Evolutionary conservation across 169 alveolate species (phyloP).

Genomic region (Plasmodium chabaudi): DNA sequence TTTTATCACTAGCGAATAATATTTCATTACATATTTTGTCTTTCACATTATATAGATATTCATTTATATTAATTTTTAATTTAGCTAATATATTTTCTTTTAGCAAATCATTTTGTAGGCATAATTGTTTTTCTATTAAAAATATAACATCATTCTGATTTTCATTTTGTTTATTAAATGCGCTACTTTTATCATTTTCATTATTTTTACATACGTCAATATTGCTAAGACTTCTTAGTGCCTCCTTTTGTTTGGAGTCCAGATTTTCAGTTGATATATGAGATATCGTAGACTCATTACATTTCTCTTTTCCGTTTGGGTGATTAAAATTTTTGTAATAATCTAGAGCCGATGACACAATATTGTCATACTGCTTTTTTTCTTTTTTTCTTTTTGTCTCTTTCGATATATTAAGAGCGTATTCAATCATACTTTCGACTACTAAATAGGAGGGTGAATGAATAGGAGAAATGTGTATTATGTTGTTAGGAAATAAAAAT

Average conservation of each 20-base stretch:
- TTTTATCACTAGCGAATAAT: conserved; percentile 19
- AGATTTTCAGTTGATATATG: too few species aligned
- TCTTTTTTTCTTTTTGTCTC: background rate
- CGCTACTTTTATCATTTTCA: background rate
- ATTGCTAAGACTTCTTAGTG: too few species aligned
- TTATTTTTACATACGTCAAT: background rate
- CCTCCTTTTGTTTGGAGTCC: too few species aligned
- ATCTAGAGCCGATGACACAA: conserved; percentile 14
- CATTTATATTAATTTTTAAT: conserved; percentile 18
- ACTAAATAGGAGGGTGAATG: background rate
- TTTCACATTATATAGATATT: conserved; percentile 27
- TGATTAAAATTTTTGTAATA: conserved; percentile 5
- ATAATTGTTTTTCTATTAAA: background rate
- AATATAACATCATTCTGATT: background rate
- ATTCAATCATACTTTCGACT: background rate
- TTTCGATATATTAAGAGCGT: background rate
- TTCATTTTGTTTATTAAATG: conserved; percentile 1
- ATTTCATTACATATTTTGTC: conserved; percentile 44
- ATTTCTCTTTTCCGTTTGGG: too few species aligned
- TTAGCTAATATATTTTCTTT: conserved; percentile 15
- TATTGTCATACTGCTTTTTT: conserved; percentile 29
- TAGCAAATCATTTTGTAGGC: conserved; percentile 6
- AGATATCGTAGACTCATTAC: too few species aligned
- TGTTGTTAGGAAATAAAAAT: too few species aligned
- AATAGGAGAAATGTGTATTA: background rate